Evolutionary conservation across 1,284 basidiomycete genomes (phyloP), one percentile per base, ranked within the genome.

Genomic region (Malassezia furfur): DNA sequence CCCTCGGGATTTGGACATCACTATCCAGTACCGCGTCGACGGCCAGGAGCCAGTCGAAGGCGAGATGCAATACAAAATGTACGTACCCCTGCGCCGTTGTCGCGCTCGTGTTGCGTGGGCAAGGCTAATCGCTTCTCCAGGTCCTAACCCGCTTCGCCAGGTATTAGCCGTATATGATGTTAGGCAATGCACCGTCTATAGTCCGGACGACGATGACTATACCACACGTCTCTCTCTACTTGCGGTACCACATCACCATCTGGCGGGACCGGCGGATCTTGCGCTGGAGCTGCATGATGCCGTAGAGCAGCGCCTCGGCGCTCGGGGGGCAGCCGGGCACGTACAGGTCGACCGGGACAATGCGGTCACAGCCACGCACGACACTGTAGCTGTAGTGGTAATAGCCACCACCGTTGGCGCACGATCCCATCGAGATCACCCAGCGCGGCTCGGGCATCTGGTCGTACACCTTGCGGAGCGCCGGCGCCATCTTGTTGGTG

Each of bases 371-470:
- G n/a, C 94, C 94, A 60, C 94, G 85, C 28, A 98, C 94, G 59
- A 99, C 94, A 37, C 91, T 91, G 79, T 99, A 99, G 34, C 91
- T 94, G 78, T 96, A 91, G 77, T 70, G 69, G 64, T 96, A 96
- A 80, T 96, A 98, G 10, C 91, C 93, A 59, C 91, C 91, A 36
- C 93, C 93, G 77, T 98, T 98, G 21, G 94, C 94, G 75, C 94
- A 99, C 12, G 90, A 94, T 48, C 94, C 94, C 94, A 99, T 98
- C 28, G 90, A 94, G 73, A 98, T 88, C 55, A 99, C 94, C 93
- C 93, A 98, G 25, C 69, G 67, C 25, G 66, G 75, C 62, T 72
- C 60, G 48, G 72, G 75, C 73, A 76, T 76, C 64, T 70, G 66
- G 58, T 66, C 63, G 61, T 71, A 61, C 61, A 62, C 72, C 62